Evolutionary conservation across 78 protist genomes (phyloP).

Genomic region (Ministeria vibrans): DNA sequence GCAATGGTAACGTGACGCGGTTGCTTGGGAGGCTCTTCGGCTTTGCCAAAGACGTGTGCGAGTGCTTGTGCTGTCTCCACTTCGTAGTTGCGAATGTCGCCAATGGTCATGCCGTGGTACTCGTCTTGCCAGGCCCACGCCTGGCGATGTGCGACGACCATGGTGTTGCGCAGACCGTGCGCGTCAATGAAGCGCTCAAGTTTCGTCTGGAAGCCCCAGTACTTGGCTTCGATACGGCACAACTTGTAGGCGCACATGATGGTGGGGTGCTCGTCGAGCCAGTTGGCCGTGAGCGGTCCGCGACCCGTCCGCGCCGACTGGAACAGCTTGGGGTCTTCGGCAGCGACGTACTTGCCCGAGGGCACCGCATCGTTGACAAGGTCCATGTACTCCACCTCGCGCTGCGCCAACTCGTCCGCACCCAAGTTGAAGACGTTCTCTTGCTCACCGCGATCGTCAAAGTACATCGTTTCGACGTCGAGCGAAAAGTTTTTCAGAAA

Average conservation of each 20-base stretch:
- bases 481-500: slow-evolving; percentile 40
- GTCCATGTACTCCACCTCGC: slow-evolving; percentile 55
- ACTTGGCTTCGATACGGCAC: slow-evolving; percentile 53
- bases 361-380: slow-evolving; percentile 32
- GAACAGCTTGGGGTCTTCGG: slow-evolving; percentile 64
- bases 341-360: slow-evolving; percentile 48
- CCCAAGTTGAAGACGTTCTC: slow-evolving; percentile 42
- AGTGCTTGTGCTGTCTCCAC: slow-evolving; percentile 9
- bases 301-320: slow-evolving; percentile 63
- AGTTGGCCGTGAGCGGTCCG: slow-evolving; percentile 37
- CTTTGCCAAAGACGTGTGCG: background rate
- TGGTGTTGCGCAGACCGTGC: background rate
- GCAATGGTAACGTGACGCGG: too few relatives aligned
- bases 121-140: slow-evolving; percentile 84
- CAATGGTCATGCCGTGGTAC: slow-evolving; percentile 65
- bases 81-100: slow-evolving; percentile 53
- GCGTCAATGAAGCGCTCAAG: slow-evolving; percentile 50
- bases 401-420: background rate
- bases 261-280: slow-evolving; percentile 9
- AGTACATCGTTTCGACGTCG: slow-evolving; percentile 57
- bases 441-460: slow-evolving; percentile 20
- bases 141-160: slow-evolving; percentile 50
- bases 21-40: too few relatives aligned
- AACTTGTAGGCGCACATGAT: slow-evolving; percentile 66
- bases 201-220: slow-evolving; percentile 63